Percentiles rank a stretch among this genome's conserved stretches.
These are phyloP conservation scores for Millerozyma acaciae DNA, from an alignment of 805 yeast species.

Conservation along the genomic window DNA sequence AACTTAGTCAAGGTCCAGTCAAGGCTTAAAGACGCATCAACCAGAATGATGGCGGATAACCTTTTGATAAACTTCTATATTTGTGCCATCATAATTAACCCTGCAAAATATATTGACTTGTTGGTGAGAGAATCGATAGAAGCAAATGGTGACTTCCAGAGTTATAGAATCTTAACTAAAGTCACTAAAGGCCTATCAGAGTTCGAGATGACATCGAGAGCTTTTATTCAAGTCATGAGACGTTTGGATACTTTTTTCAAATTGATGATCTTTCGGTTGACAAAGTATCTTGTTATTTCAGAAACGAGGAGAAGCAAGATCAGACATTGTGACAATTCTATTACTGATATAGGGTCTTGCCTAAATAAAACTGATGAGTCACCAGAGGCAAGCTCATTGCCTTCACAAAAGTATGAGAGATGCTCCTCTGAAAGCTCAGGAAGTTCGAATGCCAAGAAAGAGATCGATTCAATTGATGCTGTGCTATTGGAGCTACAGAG, in stretches of 20 bases:
- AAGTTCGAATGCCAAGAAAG: background rate
- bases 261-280: conserved; percentile 13
- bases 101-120: conserved; percentile 24
- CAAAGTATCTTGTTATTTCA: background rate
- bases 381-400: background rate
- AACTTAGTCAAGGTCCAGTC: conserved; percentile 16
- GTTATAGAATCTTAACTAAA: conserved; percentile 23
- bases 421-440: background rate
- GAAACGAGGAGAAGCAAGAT: background rate
- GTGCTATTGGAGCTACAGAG: background rate
- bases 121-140: conserved; percentile 21
- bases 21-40: conserved; percentile 12
- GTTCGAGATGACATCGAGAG: conserved; percentile 14
- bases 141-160: conserved; percentile 20
- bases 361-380: background rate
- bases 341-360: background rate
- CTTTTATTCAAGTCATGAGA: conserved; percentile 22
- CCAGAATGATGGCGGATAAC: conserved; percentile 16
- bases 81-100: conserved; percentile 34
- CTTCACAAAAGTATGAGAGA: background rate
- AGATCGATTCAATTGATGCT: background rate
- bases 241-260: conserved; percentile 22
- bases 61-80: conserved; percentile 26
- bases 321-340: background rate
- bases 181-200: conserved; percentile 29